phyloP scores from a whole-genome alignment of 352 stramenopile genomes.

The Sclerospora graminicola region DNA sequence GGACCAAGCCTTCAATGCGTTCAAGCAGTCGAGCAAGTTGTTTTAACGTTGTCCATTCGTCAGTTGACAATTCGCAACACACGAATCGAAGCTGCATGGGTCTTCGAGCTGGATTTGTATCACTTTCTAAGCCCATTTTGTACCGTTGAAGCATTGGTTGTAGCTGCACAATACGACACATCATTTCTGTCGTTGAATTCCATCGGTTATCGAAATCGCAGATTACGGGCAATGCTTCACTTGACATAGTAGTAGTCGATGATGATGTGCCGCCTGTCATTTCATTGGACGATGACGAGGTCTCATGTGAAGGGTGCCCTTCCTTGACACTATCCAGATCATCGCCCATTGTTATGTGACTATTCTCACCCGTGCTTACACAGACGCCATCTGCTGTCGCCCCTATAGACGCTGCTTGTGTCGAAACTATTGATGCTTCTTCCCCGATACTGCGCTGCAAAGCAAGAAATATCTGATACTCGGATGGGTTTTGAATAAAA shows the following conservation, averaged over 20 bases:
- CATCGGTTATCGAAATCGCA: constrained; percentile 68
- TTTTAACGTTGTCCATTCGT: constrained; percentile 62
- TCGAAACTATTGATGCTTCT: constrained; percentile 17
- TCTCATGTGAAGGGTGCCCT: constrained; percentile 3
- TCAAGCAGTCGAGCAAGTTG: constrained; percentile 53
- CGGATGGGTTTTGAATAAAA: constrained; percentile 75
- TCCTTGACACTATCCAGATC: constrained; percentile 10
- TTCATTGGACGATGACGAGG: not conserved
- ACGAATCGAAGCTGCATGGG: constrained; percentile 74
- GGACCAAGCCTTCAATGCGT: constrained; percentile 54
- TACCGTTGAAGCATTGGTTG: constrained; percentile 62
- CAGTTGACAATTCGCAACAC: constrained; percentile 55
- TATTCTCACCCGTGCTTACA: constrained; percentile 16
- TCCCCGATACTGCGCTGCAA: constrained; percentile 55
- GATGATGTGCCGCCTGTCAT: not conserved
- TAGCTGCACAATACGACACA: constrained; percentile 70
- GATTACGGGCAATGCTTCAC: constrained; percentile 45
- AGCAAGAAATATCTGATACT: constrained; percentile 76
- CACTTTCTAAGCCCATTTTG: constrained; percentile 64
- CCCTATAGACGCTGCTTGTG: constrained; percentile 12
- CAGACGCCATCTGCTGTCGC: constrained; percentile 19
- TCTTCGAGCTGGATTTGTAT: constrained; percentile 53
- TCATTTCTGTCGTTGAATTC: constrained; percentile 75
- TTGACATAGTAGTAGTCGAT: constrained; percentile 2
- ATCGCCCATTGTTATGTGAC: constrained; percentile 10